These are phyloP conservation scores for Zoysia japonica DNA, from an alignment of 176 grass and related monocot genomes.

Conservation along the genomic window DNA sequence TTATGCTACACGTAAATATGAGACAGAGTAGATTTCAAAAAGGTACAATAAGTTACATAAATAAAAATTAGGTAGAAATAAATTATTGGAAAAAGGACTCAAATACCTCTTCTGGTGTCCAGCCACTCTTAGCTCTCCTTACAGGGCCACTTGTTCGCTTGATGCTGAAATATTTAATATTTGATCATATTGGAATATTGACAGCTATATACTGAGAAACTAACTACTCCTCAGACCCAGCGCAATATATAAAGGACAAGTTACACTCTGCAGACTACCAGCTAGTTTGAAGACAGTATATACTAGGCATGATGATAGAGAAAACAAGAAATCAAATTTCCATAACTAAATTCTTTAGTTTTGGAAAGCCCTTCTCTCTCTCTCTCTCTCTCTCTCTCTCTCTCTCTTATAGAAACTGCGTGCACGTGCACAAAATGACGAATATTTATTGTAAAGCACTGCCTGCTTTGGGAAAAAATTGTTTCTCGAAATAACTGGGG, in stretches of 20 bases:
- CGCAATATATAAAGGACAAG: neutral
- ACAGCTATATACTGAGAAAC: constrained; percentile 22
- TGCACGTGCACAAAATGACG: too few relatives aligned
- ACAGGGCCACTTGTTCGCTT: constrained; percentile 83
- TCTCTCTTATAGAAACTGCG: too few relatives aligned
- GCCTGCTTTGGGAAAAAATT: neutral
- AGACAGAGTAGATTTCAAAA: neutral
- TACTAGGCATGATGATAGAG: neutral
- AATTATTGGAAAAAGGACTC: constrained; percentile 13
- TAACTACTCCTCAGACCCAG: neutral
- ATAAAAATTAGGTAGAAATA: constrained; percentile 7
- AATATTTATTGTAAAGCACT: neutral
- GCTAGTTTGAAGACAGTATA: neutral
- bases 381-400: too few relatives aligned
- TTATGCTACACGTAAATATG: neutral
- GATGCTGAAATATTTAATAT: constrained; percentile 22
- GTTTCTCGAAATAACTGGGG: neutral
- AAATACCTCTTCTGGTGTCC: constrained; percentile 79
- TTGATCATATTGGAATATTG: constrained; percentile 13
- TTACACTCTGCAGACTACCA: constrained; percentile 15
- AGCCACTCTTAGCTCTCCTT: constrained; percentile 91
- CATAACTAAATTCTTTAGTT: neutral
- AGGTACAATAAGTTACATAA: neutral
- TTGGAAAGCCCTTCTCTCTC: too few relatives aligned
- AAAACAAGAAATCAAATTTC: neutral